Evolutionary conservation across 2,329 filamentous ascomycete genomes (phyloP), one percentile per base, ranked within the genome.

Genomic region (Penicillium sp.): DNA sequence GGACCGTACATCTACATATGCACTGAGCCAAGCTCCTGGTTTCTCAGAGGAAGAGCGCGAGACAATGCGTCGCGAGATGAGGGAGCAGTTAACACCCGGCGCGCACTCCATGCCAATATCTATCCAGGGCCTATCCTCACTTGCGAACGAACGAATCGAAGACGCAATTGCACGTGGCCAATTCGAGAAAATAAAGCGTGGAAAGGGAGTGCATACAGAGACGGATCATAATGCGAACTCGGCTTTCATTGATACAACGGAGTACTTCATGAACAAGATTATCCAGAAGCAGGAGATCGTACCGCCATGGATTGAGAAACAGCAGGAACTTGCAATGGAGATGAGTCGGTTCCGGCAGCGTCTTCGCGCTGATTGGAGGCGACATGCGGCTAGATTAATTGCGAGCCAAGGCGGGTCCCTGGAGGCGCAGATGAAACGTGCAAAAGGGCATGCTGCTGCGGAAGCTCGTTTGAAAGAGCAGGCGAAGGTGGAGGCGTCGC

Each of bases 251-350:
- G 91, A 97, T 67, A 97, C 93, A 0, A 97, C 94, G 0, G 93
- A 97, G 72, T 97, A 97, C 69, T 90, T 97, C 63, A 88, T 97
- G 88, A 97, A 99, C 75, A 94, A 95, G 74, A 97, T 97, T 78
- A 97, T 99, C 57, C 90, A 97, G 74, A 88, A 89, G 52, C 94
- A 99, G 72, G 92, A 96, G 17, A 90, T 97, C 53, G 90, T 96
- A 0, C 94, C 94, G 1, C 93, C 93, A 0, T 99, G 94, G 94
- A 97, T 99, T 53, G 94, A 99, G 73, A 97, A 97, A 74, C 94
- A 99, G 70, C 93, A 97, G 68, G 91, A 97, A 64, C 77, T 97
- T 5, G 81, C 85, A 9, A 85, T 84, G 54, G 82, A 89, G 0
- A 82, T 86, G 1, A 81, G 79, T 10, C 79, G 80, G 1, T 97